Evolutionary conservation across 140 eudicot genomes (phyloP).

Genomic region (Senecio squalidus): DNA sequence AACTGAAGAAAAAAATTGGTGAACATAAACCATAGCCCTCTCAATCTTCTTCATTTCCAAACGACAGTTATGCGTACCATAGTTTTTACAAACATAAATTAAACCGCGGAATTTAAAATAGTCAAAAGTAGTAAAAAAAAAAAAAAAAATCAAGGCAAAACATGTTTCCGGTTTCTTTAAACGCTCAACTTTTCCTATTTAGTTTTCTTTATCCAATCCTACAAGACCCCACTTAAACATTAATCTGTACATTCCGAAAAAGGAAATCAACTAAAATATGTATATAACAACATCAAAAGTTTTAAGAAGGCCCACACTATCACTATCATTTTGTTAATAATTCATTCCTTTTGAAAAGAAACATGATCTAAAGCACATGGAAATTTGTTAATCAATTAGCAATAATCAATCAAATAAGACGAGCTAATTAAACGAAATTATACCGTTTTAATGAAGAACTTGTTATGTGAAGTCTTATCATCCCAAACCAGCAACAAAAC

Average conservation of each 20-base stretch:
- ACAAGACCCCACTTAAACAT: slow-evolving; percentile 3
- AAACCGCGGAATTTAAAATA: background rate
- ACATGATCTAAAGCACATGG: background rate
- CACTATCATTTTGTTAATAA: background rate
- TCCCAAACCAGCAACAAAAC: slow-evolving; percentile 62
- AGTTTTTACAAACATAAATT: too few species aligned
- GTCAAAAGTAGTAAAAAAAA: background rate
- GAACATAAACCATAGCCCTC: slow-evolving; percentile 4
- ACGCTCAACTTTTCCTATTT: slow-evolving; percentile 11
- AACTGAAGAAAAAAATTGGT: background rate
- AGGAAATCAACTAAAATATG: slow-evolving; percentile 1
- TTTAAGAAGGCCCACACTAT: slow-evolving; percentile 9
- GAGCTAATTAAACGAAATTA: background rate
- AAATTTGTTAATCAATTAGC: background rate
- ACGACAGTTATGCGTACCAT: background rate
- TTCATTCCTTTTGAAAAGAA: background rate
- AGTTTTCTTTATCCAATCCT: slow-evolving; percentile 8
- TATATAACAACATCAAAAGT: background rate
- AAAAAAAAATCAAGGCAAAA: slow-evolving; percentile 4
- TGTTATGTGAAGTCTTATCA: slow-evolving; percentile 59
- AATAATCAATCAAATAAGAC: background rate
- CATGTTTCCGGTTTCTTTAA: slow-evolving; percentile 3
- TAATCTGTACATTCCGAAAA: slow-evolving; percentile 2
- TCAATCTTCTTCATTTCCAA: background rate
- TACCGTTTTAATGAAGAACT: slow-evolving; percentile 54